Conservation (phyloP, 2,329 filamentous ascomycete genomes). For the Fusarium graminum region DNA sequence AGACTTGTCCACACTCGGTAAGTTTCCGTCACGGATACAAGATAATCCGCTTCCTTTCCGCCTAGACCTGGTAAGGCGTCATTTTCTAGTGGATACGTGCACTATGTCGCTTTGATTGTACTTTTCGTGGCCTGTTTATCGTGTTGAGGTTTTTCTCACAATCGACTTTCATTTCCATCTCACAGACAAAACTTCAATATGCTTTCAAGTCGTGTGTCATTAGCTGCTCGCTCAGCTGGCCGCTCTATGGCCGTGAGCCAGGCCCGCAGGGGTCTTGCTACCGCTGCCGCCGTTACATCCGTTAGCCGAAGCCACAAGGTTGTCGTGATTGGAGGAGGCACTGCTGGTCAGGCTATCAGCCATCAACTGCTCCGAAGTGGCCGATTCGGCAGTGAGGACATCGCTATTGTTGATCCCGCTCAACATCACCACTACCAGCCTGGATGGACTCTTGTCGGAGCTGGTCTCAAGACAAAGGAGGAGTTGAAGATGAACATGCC, state of each 20-base stretch:
- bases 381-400: slow-evolving; percentile 69
- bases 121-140: slow-evolving; percentile 32
- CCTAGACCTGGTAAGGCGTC: slow-evolving; percentile 8
- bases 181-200: slow-evolving; percentile 30
- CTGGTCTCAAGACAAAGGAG: slow-evolving; percentile 73
- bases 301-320: slow-evolving; percentile 66
- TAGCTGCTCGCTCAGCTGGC: slow-evolving; percentile 35
- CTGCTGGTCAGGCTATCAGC: slow-evolving; percentile 73
- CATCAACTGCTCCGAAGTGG: slow-evolving; percentile 75
- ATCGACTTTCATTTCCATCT: slow-evolving; percentile 3
- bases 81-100: slow-evolving; percentile 25
- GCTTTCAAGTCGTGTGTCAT: slow-evolving; percentile 38
- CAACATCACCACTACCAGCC: slow-evolving; percentile 76
- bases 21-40: neutral
- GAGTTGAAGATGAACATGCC: slow-evolving; percentile 66
- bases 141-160: slow-evolving; percentile 26
- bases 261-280: slow-evolving; percentile 24
- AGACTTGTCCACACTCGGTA: slow-evolving; percentile 12
- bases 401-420: slow-evolving; percentile 74
- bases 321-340: slow-evolving; percentile 75
- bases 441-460: slow-evolving; percentile 77
- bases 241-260: slow-evolving; percentile 24
- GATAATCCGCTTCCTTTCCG: neutral
- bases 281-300: slow-evolving; percentile 25
- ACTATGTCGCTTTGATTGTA: slow-evolving; percentile 18